These are phyloP conservation scores for Solanum gandarillasii DNA, from an alignment of 257 asterid species.

Conservation along the genomic window DNA sequence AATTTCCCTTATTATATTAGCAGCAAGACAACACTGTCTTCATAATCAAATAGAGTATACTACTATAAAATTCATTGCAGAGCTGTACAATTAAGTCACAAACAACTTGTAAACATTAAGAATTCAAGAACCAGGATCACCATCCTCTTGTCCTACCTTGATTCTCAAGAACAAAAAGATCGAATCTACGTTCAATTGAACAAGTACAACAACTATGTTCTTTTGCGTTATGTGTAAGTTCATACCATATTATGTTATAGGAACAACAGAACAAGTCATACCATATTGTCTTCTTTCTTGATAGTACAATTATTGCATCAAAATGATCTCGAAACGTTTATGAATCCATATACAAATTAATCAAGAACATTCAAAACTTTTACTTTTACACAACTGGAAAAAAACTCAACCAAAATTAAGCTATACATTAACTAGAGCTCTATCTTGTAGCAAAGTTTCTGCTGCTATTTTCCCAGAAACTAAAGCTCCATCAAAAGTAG, in stretches of 20 bases:
- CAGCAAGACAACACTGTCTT: background rate
- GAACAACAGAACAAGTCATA: background rate
- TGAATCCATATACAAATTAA: background rate
- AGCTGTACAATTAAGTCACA: background rate
- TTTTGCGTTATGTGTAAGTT: background rate
- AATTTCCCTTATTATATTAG: background rate
- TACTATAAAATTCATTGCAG: background rate
- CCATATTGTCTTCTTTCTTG: background rate
- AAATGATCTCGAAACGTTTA: background rate
- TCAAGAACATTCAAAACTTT: background rate
- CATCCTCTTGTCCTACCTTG: background rate
- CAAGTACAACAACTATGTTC: background rate
- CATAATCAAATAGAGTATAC: background rate
- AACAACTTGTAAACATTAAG: background rate
- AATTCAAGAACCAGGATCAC: background rate
- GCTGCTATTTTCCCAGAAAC: conserved; percentile 86
- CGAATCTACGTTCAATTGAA: background rate
- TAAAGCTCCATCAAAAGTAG: conserved; percentile 92
- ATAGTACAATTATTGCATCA: background rate
- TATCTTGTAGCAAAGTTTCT: conserved; percentile 69
- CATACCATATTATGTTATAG: background rate
- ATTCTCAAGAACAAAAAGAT: background rate
- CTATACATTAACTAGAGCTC: conserved; percentile 27
- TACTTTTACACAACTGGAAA: background rate
- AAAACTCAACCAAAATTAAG: background rate